Percentiles rank a stretch among this genome's conserved stretches.
phyloP scores from a whole-genome alignment of 176 grass and related monocot species.

The Carex littledalei region DNA sequence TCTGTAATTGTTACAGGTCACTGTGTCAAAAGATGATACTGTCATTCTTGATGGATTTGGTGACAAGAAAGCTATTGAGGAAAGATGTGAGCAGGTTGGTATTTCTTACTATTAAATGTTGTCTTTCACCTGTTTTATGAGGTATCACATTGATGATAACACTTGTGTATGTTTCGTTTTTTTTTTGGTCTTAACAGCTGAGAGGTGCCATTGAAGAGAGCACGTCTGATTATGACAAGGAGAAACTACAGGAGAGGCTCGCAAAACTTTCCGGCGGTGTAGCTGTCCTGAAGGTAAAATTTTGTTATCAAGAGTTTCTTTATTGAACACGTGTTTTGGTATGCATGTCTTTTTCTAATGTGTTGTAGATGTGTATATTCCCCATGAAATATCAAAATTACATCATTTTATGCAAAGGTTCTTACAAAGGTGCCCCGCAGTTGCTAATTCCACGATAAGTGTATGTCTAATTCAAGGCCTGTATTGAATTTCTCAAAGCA shows the following conservation, averaged over 20 bases:
- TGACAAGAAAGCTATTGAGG: constrained; percentile 80
- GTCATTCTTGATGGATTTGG: constrained; percentile 94
- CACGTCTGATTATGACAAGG: constrained; percentile 92
- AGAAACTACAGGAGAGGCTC: constrained; percentile 80
- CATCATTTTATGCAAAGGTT: background rate
- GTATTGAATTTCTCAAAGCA: background rate
- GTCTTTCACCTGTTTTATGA: background rate
- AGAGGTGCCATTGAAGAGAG: constrained; percentile 77
- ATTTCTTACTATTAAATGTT: background rate
- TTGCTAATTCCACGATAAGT: background rate
- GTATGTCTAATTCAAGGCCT: background rate
- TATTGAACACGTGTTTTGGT: background rate
- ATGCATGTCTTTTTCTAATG: background rate
- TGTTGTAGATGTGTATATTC: background rate
- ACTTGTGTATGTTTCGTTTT: constrained; percentile 1
- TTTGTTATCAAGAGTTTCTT: background rate
- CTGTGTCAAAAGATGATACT: constrained; percentile 94
- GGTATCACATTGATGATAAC: constrained; percentile 6
- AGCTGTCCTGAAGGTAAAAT: constrained; percentile 80
- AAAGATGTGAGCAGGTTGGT: constrained; percentile 78
- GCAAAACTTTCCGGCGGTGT: constrained; percentile 98
- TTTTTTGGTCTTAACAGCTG: constrained; percentile 35
- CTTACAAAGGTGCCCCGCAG: background rate
- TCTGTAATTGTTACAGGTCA: constrained; percentile 57
- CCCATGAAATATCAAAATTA: background rate